A percentile compares a stretch with the other conserved stretches of the same genome.
These are phyloP conservation scores for Tremella mesenterica DNA, from an alignment of 768 basidiomycete genomes.

Conservation along the genomic window DNA sequence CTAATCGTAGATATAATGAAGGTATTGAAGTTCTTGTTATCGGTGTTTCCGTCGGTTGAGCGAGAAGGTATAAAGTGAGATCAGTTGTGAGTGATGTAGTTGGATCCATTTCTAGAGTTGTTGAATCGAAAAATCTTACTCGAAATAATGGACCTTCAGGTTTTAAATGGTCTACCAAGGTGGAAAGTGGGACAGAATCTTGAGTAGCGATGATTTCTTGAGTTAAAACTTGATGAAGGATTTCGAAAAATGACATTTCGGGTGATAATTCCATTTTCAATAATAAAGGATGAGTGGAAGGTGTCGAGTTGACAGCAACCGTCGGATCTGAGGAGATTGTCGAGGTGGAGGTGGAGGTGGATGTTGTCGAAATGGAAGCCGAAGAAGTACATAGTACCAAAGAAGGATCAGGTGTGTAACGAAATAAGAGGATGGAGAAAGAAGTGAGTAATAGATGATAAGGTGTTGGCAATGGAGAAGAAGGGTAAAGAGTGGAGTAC, in stretches of 20 bases:
- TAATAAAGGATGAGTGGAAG: conserved; percentile 68
- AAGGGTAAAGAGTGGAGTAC: conserved; percentile 26
- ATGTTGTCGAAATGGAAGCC: too few relatives aligned
- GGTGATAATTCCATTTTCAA: conserved; percentile 76
- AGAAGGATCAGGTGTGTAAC: conserved; percentile 92
- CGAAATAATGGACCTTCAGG: conserved; percentile 59
- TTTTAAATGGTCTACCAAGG: conserved; percentile 58
- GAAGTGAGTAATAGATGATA: conserved; percentile 90
- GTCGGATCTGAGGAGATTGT: too few relatives aligned
- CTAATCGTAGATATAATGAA: conserved; percentile 65
- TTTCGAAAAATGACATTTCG: conserved; percentile 76
- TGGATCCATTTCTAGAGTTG: conserved; percentile 26
- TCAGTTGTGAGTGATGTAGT: conserved; percentile 77
- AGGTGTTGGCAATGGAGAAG: conserved; percentile 53
- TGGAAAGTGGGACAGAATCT: conserved; percentile 73
- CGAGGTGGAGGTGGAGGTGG: too few relatives aligned
- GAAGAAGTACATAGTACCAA: conserved; percentile 72
- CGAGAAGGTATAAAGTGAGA: conserved; percentile 70
- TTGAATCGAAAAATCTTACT: conserved; percentile 85
- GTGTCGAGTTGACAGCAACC: too few relatives aligned
- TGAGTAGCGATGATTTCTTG: conserved; percentile 72
- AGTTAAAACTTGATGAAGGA: conserved; percentile 75
- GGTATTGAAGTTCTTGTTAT: conserved; percentile 57
- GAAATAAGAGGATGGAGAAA: conserved; percentile 79
- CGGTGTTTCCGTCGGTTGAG: conserved; percentile 51